Conservation (phyloP, 768 basidiomycete species). For the Pleurotus tuoliensis region DNA sequence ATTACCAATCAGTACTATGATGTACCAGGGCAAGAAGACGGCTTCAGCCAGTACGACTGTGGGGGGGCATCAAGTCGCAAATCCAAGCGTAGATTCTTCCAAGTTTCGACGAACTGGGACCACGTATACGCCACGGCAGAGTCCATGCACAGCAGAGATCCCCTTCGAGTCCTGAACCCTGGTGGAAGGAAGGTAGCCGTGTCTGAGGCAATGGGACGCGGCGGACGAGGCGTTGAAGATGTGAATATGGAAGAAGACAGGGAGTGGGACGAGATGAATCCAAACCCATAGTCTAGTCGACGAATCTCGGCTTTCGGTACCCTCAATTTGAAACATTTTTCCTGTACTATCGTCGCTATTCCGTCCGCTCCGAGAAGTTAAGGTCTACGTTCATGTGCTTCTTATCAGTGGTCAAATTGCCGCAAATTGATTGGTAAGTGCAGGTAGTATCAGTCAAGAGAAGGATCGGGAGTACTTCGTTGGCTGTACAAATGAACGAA, state of each 20-base stretch:
- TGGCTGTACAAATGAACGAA: no score
- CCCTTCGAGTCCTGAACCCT: constrained; percentile 11
- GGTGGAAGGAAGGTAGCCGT: constrained; percentile 7
- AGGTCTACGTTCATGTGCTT: no score
- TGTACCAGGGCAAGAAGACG: constrained; percentile 39
- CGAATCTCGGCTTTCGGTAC: not conserved
- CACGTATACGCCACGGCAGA: constrained; percentile 20
- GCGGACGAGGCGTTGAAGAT: constrained; percentile 16
- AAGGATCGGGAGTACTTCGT: no score
- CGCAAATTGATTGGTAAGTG: no score
- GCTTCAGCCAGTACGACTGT: constrained; percentile 35
- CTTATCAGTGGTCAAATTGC: no score
- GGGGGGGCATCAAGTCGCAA: constrained; percentile 26
- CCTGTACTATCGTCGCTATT: no score
- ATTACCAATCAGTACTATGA: constrained; percentile 58
- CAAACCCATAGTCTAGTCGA: not conserved
- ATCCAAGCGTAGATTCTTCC: constrained; percentile 56
- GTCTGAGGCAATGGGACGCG: constrained; percentile 20
- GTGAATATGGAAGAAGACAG: constrained; percentile 20
- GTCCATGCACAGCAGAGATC: constrained; percentile 13
- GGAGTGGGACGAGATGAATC: constrained; percentile 21
- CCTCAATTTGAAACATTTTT: no score
- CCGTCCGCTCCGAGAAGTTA: no score
- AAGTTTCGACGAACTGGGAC: constrained; percentile 31
- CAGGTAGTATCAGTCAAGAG: no score